A percentile compares a stretch with the other conserved stretches of the same genome.
Evolutionary conservation across 768 basidiomycete species (phyloP).

Genomic region (Mycena indigotica): DNA sequence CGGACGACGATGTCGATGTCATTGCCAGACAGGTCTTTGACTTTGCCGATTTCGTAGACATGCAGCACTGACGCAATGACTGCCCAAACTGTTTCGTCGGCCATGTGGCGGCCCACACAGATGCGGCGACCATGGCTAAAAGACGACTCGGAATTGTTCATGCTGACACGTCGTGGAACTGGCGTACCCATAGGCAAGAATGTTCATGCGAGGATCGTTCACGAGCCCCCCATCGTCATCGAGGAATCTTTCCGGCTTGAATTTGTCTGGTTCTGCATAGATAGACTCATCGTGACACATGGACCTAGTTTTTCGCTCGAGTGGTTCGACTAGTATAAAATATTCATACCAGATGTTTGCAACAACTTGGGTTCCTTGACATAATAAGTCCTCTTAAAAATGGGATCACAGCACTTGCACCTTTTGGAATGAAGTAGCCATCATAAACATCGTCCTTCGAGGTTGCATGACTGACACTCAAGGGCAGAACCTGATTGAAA

Average conservation of each 20-base stretch:
- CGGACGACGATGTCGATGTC: background rate
- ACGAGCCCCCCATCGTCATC: slow-evolving; percentile 16
- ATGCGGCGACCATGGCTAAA: slow-evolving; percentile 13
- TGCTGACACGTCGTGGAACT: too few relatives aligned
- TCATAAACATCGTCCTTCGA: slow-evolving; percentile 33
- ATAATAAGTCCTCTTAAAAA: too few relatives aligned
- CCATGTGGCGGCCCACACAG: slow-evolving; percentile 18
- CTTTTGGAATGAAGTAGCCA: slow-evolving; percentile 36
- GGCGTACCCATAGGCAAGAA: slow-evolving; percentile 12
- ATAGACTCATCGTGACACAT: slow-evolving; percentile 31
- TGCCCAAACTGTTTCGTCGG: background rate
- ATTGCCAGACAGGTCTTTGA: background rate
- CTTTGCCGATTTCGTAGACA: background rate
- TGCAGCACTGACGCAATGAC: background rate
- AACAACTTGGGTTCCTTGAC: slow-evolving; percentile 27
- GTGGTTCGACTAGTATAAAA: too few relatives aligned
- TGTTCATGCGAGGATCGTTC: slow-evolving; percentile 3
- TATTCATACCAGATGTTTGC: slow-evolving; percentile 40
- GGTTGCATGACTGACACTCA: slow-evolving; percentile 22
- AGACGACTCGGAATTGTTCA: too few relatives aligned
- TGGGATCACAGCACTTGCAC: slow-evolving; percentile 20
- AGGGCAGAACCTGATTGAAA: slow-evolving; percentile 6
- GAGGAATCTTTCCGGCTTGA: slow-evolving; percentile 33
- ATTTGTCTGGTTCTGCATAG: slow-evolving; percentile 32
- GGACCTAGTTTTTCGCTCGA: too few relatives aligned